phyloP scores from a whole-genome alignment of 2,329 filamentous ascomycete species.

The Aurifilum marmelostoma region DNA sequence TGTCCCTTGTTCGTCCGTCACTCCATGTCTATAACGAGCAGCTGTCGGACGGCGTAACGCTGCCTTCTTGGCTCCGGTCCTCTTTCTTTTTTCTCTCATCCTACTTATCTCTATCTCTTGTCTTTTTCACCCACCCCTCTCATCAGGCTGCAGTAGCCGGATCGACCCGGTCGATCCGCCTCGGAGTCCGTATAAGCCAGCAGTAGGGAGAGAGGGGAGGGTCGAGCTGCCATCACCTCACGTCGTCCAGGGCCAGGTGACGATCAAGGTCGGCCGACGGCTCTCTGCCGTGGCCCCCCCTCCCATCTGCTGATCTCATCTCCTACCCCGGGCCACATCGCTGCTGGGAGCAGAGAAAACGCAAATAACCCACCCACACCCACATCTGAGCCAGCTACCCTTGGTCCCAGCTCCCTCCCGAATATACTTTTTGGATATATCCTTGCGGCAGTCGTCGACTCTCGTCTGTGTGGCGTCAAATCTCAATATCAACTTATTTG shows the following conservation, averaged over 20 bases:
- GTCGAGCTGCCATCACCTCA: slow-evolving; percentile 3
- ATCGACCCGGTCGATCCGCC: slow-evolving; percentile 6
- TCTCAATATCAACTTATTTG: slow-evolving; percentile 8
- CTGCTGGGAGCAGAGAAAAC: neutral
- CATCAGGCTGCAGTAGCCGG: slow-evolving; percentile 1
- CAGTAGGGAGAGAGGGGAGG: neutral
- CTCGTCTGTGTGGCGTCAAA: neutral
- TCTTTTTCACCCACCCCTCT: neutral
- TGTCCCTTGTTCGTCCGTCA: neutral
- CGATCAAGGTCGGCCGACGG: neutral
- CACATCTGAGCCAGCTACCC: neutral
- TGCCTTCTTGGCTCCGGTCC: neutral
- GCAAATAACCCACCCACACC: neutral
- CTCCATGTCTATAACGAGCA: slow-evolving; percentile 9
- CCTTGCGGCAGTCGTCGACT: neutral
- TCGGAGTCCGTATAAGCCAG: slow-evolving; percentile 10
- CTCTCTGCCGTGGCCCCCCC: neutral
- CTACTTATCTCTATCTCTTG: neutral
- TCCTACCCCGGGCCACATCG: neutral
- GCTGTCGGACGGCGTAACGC: slow-evolving; percentile 3
- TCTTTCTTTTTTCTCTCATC: neutral
- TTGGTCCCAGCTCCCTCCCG: neutral
- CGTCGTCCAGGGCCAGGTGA: neutral
- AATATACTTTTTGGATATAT: neutral
- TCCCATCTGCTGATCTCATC: slow-evolving; percentile 10